These are phyloP conservation scores for Adansonia madagascariensis DNA, from an alignment of 441 rosid genomes.

Conservation along the genomic window DNA sequence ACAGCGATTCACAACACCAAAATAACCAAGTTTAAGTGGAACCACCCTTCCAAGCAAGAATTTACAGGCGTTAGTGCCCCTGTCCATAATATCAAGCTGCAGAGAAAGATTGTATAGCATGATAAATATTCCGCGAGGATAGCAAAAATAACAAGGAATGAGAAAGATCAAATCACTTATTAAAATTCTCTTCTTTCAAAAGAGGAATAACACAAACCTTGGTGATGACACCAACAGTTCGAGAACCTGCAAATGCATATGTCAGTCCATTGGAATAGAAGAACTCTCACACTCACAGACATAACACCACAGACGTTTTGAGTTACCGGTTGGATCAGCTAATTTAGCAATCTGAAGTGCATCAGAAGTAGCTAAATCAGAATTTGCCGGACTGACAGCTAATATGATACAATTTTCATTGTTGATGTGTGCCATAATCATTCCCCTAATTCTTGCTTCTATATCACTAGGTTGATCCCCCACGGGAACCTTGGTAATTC, in stretches of 20 bases:
- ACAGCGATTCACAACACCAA: conserved; percentile 71
- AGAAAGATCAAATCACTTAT: neutral
- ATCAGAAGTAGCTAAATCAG: conserved; percentile 85
- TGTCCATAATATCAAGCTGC: conserved; percentile 83
- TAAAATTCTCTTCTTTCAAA: conserved; percentile 6
- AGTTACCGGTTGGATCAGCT: conserved; percentile 69
- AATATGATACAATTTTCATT: conserved; percentile 63
- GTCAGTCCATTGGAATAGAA: conserved; percentile 21
- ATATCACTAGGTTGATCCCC: conserved; percentile 78
- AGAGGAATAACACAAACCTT: conserved; percentile 44
- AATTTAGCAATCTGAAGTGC: conserved; percentile 73
- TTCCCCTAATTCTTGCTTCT: conserved; percentile 58
- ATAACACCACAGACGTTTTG: neutral
- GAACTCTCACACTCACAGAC: neutral
- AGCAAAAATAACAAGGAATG: neutral
- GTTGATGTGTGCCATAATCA: conserved; percentile 59
- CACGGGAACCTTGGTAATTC: conserved; percentile 78
- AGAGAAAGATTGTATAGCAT: conserved; percentile 15
- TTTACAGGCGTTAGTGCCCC: conserved; percentile 64
- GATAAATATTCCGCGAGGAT: conserved; percentile 14
- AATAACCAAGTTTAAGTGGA: conserved; percentile 66
- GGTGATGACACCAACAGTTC: conserved; percentile 72
- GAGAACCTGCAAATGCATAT: conserved; percentile 45
- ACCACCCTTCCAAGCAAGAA: conserved; percentile 64
- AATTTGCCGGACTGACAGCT: conserved; percentile 78